Percentiles rank a stretch among this genome's conserved stretches.
Conservation (phyloP, 1,284 basidiomycete genomes). For the Tausonia pullulans region DNA sequence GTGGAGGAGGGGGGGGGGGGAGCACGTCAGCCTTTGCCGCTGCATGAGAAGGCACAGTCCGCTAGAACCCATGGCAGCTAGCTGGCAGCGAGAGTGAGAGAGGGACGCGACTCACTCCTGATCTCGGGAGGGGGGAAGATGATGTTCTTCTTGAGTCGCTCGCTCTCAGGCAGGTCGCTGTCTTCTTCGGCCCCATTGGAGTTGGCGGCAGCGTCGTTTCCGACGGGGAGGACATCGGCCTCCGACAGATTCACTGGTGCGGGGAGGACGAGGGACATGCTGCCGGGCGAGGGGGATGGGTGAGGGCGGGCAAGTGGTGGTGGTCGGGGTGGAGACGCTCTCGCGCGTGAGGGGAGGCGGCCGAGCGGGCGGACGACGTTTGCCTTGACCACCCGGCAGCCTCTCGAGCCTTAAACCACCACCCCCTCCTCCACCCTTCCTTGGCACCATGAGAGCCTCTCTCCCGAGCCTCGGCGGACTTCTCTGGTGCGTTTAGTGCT, state of each 20-base stretch:
- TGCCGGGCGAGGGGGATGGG: not conserved
- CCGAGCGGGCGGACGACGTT: not conserved
- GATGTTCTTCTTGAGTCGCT: slow-evolving; percentile 63
- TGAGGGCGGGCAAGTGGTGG: not conserved
- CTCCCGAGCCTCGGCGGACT: slow-evolving; percentile 5
- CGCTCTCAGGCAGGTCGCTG: slow-evolving; percentile 30
- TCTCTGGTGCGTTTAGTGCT: slow-evolving; percentile 8
- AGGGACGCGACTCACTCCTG: slow-evolving; percentile 52
- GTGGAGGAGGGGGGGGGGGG: not conserved
- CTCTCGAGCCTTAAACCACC: not conserved
- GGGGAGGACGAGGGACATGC: slow-evolving; percentile 24
- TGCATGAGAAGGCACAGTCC: not conserved
- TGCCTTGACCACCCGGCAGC: not conserved
- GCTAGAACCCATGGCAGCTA: not conserved
- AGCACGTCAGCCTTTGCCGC: not conserved
- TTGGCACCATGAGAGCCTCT: slow-evolving; percentile 13
- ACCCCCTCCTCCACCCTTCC: not conserved
- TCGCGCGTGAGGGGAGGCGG: not conserved
- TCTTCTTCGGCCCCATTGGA: slow-evolving; percentile 19
- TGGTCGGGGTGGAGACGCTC: not conserved
- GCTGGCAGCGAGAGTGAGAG: slow-evolving; percentile 1
- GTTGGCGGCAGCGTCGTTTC: slow-evolving; percentile 18
- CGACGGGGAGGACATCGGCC: slow-evolving; percentile 30
- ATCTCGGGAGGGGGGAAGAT: slow-evolving; percentile 89
- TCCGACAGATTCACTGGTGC: slow-evolving; percentile 33